Evolutionary conservation across 176 grass and related monocot species (phyloP).

Genomic region (Puya raimondii): DNA sequence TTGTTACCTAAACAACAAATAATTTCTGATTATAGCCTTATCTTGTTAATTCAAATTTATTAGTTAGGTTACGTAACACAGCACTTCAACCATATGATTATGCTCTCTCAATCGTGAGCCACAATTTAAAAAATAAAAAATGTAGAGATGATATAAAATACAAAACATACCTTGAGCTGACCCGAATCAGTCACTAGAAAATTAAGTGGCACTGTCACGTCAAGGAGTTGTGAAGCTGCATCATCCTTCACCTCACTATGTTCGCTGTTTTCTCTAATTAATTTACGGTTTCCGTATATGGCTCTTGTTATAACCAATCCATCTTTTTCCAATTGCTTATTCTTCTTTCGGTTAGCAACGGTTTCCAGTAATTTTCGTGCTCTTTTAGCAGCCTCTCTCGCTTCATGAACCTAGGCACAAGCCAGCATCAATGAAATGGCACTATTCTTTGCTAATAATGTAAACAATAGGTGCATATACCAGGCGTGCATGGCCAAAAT

Average conservation of each 20-base stretch:
- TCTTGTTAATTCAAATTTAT: too few species aligned
- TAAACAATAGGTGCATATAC: constrained; percentile 15
- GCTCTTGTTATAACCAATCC: constrained; percentile 83
- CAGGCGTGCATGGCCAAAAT: constrained; percentile 17
- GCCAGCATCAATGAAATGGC: constrained; percentile 3
- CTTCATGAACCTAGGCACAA: constrained; percentile 53
- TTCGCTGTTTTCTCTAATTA: constrained; percentile 38
- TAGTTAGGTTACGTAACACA: too few species aligned
- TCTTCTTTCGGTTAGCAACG: constrained; percentile 83
- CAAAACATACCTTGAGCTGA: constrained; percentile 69
- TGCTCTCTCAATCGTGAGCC: neutral
- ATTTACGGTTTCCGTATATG: constrained; percentile 51
- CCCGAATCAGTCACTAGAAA: constrained; percentile 76
- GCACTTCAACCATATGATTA: too few species aligned
- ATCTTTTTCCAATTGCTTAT: constrained; percentile 58
- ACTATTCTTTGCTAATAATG: constrained; percentile 15
- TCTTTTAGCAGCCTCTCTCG: constrained; percentile 71
- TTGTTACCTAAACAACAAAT: too few species aligned
- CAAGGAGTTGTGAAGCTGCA: constrained; percentile 66
- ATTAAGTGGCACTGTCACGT: constrained; percentile 85
- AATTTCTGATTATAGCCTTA: too few species aligned
- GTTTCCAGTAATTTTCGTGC: constrained; percentile 75
- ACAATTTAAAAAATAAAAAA: neutral
- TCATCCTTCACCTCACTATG: constrained; percentile 47
- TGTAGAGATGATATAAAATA: neutral